Conservation (phyloP, 805 yeast genomes). For the Nakazawaea laoshanensis region DNA sequence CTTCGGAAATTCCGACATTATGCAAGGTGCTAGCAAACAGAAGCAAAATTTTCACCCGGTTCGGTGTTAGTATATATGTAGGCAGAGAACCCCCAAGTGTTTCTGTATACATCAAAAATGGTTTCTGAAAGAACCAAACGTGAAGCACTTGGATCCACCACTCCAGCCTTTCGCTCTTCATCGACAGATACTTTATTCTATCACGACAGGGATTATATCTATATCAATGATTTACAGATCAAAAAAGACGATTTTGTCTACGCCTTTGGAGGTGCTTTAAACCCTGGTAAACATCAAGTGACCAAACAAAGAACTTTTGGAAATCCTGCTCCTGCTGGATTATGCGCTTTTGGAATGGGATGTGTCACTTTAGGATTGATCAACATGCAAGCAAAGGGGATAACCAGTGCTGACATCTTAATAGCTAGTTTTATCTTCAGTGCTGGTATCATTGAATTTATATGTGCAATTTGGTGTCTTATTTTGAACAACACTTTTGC, state of each 20-base stretch:
- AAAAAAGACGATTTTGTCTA: conserved; percentile 46
- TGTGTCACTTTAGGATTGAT: conserved; percentile 39
- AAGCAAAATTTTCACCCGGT: too few species aligned
- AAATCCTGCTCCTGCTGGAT: conserved; percentile 50
- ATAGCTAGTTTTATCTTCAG: conserved; percentile 64
- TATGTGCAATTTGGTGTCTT: conserved; percentile 43
- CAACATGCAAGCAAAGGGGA: conserved; percentile 35
- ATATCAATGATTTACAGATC: conserved; percentile 33
- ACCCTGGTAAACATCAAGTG: conserved; percentile 23
- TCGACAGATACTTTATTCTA: conserved; percentile 3
- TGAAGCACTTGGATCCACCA: conserved; percentile 1
- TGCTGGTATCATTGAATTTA: conserved; percentile 39
- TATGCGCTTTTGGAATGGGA: conserved; percentile 37
- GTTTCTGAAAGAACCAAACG: conserved; percentile 2
- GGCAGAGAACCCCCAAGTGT: too few species aligned
- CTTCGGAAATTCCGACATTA: too few species aligned
- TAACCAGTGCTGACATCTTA: conserved; percentile 46
- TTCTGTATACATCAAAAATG: too few species aligned
- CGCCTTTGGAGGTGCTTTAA: conserved; percentile 58
- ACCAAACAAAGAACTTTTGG: conserved; percentile 19
- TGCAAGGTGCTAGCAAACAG: too few species aligned
- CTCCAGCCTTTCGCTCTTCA: neutral
- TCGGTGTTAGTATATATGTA: too few species aligned
- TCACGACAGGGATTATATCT: conserved; percentile 31
- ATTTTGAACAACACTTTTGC: conserved; percentile 47